phyloP scores from a whole-genome alignment of 2,329 filamentous ascomycete species.

The Sporothrix luriei region DNA sequence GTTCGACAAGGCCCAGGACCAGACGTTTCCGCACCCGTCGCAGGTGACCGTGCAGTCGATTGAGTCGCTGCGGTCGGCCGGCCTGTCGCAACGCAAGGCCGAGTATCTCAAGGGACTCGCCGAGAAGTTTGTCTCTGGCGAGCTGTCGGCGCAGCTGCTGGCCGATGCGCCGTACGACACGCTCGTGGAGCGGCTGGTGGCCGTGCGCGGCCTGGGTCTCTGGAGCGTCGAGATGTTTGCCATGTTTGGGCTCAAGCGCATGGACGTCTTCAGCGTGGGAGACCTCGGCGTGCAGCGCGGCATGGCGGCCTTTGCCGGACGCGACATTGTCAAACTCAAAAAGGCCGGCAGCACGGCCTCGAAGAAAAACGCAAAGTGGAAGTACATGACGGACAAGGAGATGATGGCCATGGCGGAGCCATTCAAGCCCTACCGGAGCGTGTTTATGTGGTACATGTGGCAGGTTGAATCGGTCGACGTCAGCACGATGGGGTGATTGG shows the following conservation, averaged over 20 bases:
- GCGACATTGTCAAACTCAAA: constrained; percentile 83
- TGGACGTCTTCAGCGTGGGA: constrained; percentile 90
- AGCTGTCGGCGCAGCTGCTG: constrained; percentile 75
- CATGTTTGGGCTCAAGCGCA: constrained; percentile 88
- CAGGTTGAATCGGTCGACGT: constrained; percentile 78
- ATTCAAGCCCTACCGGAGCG: constrained; percentile 83
- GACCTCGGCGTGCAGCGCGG: constrained; percentile 93
- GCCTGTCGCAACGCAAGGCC: constrained; percentile 90
- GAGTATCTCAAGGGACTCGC: constrained; percentile 90
- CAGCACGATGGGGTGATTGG: constrained; percentile 55
- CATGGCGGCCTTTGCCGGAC: constrained; percentile 84
- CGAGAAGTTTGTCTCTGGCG: constrained; percentile 73
- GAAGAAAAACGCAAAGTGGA: constrained; percentile 81
- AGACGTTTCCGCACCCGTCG: constrained; percentile 73
- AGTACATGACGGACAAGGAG: constrained; percentile 93
- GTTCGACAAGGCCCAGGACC: constrained; percentile 52
- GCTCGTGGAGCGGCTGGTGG: constrained; percentile 76
- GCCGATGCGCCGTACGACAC: constrained; percentile 81
- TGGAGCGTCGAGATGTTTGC: constrained; percentile 99
- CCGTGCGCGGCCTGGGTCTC: constrained; percentile 80
- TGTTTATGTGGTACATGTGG: constrained; percentile 99
- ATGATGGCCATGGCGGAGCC: constrained; percentile 80
- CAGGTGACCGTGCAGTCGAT: constrained; percentile 68
- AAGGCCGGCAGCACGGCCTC: constrained; percentile 60
- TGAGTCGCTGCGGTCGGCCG: constrained; percentile 74